A percentile compares a stretch with the other conserved stretches of the same genome.
Conservation (phyloP, 2,329 filamentous ascomycete species). For the Fusarium redolens region DNA sequence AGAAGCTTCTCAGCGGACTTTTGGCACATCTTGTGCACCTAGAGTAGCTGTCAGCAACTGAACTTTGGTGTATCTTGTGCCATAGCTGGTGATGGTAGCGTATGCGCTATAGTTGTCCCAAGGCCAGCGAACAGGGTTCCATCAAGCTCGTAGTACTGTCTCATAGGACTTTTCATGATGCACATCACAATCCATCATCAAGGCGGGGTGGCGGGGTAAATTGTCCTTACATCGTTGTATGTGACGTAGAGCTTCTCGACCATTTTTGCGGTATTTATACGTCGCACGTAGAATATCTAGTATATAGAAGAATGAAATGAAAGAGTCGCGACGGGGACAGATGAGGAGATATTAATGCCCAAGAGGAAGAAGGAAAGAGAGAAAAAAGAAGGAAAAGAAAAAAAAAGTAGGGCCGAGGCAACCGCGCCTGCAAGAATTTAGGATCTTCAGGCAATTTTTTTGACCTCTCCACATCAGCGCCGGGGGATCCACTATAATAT, state of each 20-base stretch:
- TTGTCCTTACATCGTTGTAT: slow-evolving; percentile 82
- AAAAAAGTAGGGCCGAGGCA: slow-evolving; percentile 33
- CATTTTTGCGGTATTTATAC: slow-evolving; percentile 65
- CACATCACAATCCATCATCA: slow-evolving; percentile 34
- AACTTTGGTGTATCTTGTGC: background rate
- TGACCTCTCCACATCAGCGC: slow-evolving; percentile 20
- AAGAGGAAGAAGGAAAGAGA: slow-evolving; percentile 14
- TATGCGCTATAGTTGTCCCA: background rate
- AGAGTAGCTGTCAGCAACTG: slow-evolving; percentile 34
- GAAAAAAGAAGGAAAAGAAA: slow-evolving; percentile 20
- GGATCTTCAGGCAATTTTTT: slow-evolving; percentile 44
- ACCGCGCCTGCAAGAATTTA: slow-evolving; percentile 17
- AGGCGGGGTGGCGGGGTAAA: slow-evolving; percentile 46
- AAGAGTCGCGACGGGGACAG: slow-evolving; percentile 24
- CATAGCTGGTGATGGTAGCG: background rate
- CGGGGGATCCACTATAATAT: slow-evolving; percentile 25
- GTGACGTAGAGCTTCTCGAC: slow-evolving; percentile 89
- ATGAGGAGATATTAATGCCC: slow-evolving; percentile 25
- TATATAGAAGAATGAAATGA: background rate
- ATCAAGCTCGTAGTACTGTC: background rate
- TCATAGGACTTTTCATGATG: slow-evolving; percentile 28
- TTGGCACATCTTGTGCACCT: slow-evolving; percentile 99
- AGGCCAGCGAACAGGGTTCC: background rate
- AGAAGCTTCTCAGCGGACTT: slow-evolving; percentile 84
- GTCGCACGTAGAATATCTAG: slow-evolving; percentile 10